Evolutionary conservation across 768 basidiomycete genomes (phyloP).

Genomic region (Ephemerocybe angulata): DNA sequence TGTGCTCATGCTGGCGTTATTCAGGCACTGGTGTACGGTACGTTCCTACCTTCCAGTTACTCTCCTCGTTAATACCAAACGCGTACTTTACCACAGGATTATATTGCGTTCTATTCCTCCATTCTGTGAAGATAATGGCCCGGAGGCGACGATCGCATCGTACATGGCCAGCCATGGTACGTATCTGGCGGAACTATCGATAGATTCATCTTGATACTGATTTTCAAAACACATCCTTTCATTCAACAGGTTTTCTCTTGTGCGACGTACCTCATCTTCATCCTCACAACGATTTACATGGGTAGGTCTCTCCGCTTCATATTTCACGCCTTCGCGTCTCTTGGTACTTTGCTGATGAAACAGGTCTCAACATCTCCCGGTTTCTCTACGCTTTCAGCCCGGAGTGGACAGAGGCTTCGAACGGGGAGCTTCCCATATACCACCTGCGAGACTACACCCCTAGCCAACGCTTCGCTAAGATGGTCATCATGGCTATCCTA

Average conservation of each 20-base stretch:
- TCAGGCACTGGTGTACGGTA: not conserved
- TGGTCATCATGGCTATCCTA: not conserved
- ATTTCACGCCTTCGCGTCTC: not conserved
- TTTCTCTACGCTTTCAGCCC: slow-evolving; percentile 1
- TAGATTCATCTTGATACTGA: not conserved
- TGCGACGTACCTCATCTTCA: not conserved
- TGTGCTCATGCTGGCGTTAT: not conserved
- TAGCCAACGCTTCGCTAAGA: not conserved
- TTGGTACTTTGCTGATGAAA: not conserved
- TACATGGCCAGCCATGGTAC: not conserved
- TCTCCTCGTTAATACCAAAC: not conserved
- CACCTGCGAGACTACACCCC: not conserved
- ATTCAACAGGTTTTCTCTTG: not conserved
- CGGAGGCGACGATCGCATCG: not conserved
- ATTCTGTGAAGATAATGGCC: not conserved
- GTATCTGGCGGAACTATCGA: not conserved
- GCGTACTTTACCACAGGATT: not conserved
- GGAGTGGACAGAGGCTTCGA: not conserved
- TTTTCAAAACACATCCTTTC: not conserved
- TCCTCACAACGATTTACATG: not conserved
- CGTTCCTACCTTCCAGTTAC: not conserved
- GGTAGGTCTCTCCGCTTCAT: not conserved
- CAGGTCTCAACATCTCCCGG: slow-evolving; percentile 3
- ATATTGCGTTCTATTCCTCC: not conserved
- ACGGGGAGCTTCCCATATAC: not conserved